These are phyloP conservation scores for Chrysanthemum seticuspe DNA, from an alignment of 129 eudicot species.

Conservation along the genomic window DNA sequence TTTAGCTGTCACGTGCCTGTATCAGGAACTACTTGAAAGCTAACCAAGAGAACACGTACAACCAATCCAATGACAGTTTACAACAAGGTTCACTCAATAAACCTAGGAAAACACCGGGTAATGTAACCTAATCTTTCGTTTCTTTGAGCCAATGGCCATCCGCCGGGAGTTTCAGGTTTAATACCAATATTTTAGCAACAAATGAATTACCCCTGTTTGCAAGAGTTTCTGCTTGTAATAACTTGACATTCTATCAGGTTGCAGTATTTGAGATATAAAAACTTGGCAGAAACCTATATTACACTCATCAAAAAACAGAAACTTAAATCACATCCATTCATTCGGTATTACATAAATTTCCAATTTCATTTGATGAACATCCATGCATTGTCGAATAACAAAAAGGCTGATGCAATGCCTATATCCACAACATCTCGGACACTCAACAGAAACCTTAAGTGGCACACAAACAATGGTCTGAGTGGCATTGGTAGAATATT, in stretches of 20 bases:
- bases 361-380: not conserved
- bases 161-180: no score
- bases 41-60: conserved; percentile 15
- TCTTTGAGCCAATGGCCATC: no score
- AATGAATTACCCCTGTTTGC: conserved; percentile 2
- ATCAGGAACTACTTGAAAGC: conserved; percentile 1
- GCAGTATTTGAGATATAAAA: not conserved
- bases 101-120: not conserved
- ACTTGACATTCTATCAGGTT: conserved; percentile 2
- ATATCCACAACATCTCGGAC: not conserved
- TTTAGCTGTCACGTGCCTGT: conserved; percentile 8
- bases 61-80: conserved; percentile 4
- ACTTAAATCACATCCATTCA: conserved; percentile 2
- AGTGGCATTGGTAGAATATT: no score
- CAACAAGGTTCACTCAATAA: conserved; percentile 1
- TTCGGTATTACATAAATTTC: not conserved
- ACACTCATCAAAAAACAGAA: not conserved
- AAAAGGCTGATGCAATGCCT: conserved; percentile 1
- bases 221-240: conserved; percentile 18
- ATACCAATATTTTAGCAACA: no score
- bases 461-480: not conserved
- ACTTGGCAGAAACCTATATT: not conserved
- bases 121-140: no score
- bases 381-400: conserved; percentile 10
- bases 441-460: conserved; percentile 13